phyloP scores from a whole-genome alignment of 176 grass and related monocot genomes.

The Lolium multiflorum region DNA sequence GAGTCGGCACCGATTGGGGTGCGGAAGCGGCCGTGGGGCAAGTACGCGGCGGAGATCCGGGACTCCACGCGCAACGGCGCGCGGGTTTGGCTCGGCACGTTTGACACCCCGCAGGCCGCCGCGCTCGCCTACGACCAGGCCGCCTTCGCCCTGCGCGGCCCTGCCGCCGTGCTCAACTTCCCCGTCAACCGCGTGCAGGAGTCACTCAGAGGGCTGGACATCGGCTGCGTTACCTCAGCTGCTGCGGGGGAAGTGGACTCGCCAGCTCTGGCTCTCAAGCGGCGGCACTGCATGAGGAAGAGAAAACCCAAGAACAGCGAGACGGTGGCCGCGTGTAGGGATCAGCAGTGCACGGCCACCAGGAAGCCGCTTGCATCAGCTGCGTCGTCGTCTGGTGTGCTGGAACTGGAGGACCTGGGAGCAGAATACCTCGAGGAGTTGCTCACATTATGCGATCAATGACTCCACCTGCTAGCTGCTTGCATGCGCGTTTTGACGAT shows the following conservation, averaged over 20 bases:
- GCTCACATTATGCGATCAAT: too few relatives aligned
- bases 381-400: too few relatives aligned
- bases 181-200: background rate
- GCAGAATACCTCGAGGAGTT: too few relatives aligned
- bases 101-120: constrained; percentile 60
- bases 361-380: too few relatives aligned
- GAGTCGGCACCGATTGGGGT: constrained; percentile 42
- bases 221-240: background rate
- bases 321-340: too few relatives aligned
- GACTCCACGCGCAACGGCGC: constrained; percentile 45
- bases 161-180: constrained; percentile 18
- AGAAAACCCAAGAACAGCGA: background rate
- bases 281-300: constrained; percentile 28
- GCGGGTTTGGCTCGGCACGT: constrained; percentile 79
- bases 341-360: background rate
- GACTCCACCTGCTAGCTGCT: too few relatives aligned
- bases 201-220: background rate
- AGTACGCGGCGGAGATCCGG: constrained; percentile 95
- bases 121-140: constrained; percentile 72
- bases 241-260: background rate
- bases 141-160: constrained; percentile 18
- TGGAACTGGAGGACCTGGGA: too few relatives aligned
- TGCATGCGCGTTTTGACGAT: too few relatives aligned
- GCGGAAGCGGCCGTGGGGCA: constrained; percentile 86
- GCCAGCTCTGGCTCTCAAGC: constrained; percentile 26